Base-by-base conservation (phyloP, 495 filamentous ascomycete genomes). In the Penicillium antarcticum region DNA sequence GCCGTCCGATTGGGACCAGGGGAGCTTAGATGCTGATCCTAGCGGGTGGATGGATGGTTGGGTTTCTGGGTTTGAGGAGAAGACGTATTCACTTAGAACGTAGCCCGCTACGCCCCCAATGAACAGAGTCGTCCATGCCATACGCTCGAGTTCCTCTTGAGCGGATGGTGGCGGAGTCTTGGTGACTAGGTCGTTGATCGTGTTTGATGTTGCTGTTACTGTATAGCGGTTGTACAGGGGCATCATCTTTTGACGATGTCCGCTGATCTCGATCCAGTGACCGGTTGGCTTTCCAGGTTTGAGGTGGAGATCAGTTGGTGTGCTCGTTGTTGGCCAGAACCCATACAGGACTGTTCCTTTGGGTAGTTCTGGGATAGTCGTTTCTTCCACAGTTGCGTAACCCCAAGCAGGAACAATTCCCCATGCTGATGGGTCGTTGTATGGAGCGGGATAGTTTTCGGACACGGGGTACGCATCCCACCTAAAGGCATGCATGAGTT, bases 371-470 rank as follows among this genome's bases (percentile, higher is more conserved):
- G 59, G 32, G 13, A 71, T 65, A 0, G 65, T 81, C 45, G 69
- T 77, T 26, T 80, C 77, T 21, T 74, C 51, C 4, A 84, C 73
- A 9, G 67, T 63, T 8, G 70, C 77, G 57, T 74, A 82, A 0
- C 83, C 81, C 81, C 83, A 85, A 13, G 72, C 75, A 21, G 76
- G 74, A 21, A 78, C 75, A 39, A 80, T 77, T 18, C 77, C 79
- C 65, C 79, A 84, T 2, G 59, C 52, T 10, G 63, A 34, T 5
- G 51, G 24, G 56, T 83, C 74, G 53, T 78, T 74, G 62, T 77
- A 82, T 9, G 79, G 74, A 1, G 67, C 67, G n/a, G 81, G 80
- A 1, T 72, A 70, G 7, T 61, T 44, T 8, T 42, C 2, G 0
- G 69, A 67, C 3, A 72, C 62, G 1, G 69, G 72, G 34, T 71